Evolutionary conservation across 2,329 filamentous ascomycete species (phyloP).

Genomic region (Xylariomycetidae sp.): DNA sequence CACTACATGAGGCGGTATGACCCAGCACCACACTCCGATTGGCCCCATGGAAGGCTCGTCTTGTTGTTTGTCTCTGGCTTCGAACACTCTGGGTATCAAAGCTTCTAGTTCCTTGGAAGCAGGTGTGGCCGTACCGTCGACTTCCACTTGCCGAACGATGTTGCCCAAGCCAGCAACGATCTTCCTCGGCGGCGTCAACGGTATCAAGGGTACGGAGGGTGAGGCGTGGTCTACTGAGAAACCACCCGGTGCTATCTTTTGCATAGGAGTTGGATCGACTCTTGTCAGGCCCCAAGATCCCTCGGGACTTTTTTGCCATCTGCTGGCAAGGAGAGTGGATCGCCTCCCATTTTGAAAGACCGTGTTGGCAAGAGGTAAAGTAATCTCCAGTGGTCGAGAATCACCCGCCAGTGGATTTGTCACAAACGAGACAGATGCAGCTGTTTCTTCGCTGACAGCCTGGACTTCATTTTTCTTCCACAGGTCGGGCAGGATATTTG

Average conservation of each 20-base stretch:
- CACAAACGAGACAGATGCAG: constrained; percentile 36
- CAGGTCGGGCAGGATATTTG: constrained; percentile 38
- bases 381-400: constrained; percentile 30
- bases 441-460: constrained; percentile 26
- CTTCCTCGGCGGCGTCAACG: constrained; percentile 55
- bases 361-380: constrained; percentile 69
- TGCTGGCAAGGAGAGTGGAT: constrained; percentile 49
- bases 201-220: constrained; percentile 43
- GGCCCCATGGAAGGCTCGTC: constrained; percentile 28
- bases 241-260: constrained; percentile 22
- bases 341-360: constrained; percentile 64
- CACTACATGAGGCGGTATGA: constrained; percentile 42
- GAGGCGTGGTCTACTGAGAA: constrained; percentile 12
- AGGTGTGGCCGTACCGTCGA: constrained; percentile 42
- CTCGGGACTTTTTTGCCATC: constrained; percentile 26
- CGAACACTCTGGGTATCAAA: constrained; percentile 54
- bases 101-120: constrained; percentile 68
- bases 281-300: constrained; percentile 20
- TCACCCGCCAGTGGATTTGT: constrained; percentile 24
- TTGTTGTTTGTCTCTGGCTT: constrained; percentile 26
- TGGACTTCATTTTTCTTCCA: constrained; percentile 31
- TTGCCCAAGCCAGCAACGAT: constrained; percentile 69
- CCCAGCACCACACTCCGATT: constrained; percentile 67
- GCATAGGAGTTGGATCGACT: constrained; percentile 32
- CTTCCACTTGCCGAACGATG: constrained; percentile 61